phyloP scores from a whole-genome alignment of 306 rosid species.

The Lotus japonicus region DNA sequence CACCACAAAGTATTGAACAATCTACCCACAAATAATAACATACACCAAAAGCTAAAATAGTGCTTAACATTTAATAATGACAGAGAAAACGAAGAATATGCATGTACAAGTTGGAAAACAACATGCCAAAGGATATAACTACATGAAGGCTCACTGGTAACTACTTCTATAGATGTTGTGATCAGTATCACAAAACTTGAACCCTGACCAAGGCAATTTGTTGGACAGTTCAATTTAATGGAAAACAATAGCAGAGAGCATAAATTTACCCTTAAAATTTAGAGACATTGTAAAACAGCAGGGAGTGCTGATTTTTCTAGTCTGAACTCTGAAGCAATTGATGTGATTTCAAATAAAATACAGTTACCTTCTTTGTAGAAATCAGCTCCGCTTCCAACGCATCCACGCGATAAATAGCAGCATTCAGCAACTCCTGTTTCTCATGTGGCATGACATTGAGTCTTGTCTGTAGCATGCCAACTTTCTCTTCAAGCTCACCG shows the following conservation, averaged over 20 bases:
- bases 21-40: background rate
- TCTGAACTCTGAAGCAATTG: background rate
- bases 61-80: too few species aligned
- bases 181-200: too few species aligned
- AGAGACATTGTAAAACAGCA: background rate
- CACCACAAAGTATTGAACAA: background rate
- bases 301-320: background rate
- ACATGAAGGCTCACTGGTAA: background rate
- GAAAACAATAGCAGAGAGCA: background rate
- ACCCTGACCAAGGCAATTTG: too few species aligned
- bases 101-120: too few species aligned
- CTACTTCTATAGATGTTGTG: too few species aligned
- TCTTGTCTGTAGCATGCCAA: slow-evolving; percentile 51
- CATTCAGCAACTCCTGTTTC: slow-evolving; percentile 73
- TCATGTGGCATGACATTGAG: slow-evolving; percentile 66
- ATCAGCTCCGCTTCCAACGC: slow-evolving; percentile 83
- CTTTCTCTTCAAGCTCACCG: slow-evolving; percentile 64
- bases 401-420: slow-evolving; percentile 77
- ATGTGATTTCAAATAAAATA: background rate
- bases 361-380: slow-evolving; percentile 63
- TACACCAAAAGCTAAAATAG: too few species aligned
- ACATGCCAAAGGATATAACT: too few species aligned
- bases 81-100: too few species aligned
- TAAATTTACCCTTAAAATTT: background rate
- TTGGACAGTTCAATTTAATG: background rate